Base-by-base conservation (phyloP, 106 monocot genomes). In the Phalaenopsis equestris region DNA sequence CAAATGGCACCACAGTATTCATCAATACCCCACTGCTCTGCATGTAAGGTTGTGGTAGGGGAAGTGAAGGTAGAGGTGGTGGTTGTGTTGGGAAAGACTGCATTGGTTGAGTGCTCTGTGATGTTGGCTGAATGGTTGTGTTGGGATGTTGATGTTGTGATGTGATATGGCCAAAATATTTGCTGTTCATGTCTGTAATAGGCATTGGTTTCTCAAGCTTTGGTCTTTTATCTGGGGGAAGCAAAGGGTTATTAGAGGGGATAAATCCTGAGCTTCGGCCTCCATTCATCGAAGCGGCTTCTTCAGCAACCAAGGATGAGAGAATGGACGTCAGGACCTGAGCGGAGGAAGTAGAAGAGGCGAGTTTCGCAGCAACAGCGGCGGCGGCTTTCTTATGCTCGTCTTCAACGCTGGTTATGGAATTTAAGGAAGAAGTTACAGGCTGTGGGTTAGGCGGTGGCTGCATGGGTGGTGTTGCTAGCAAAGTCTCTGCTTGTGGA, bases 321-420 rank as follows among this genome's bases (percentile, higher is more conserved):
- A 99, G 84, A 14, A 99, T 83, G 1, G 99, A 95, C 61, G 87
- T 84, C 8, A 99, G 90, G 85, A 99, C 83, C 77, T 99, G 85
- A 5, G 87, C 94, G 8, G 98, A 93, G 19, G 98, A 92, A 68
- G 98, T 87, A 19, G 86, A 89, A 12, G 98, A 90, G 10, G 92
- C 87, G 38, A 99, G 89, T 85, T 88, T 99, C 42, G 90, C 98
- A 0, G 94, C 98, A 16, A 99, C 86, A 19, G 86, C 98, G 39
- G 99, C 99, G 42, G 93, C 99, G 16, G 95, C 88, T 84, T 93
- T 99, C 79, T 95, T 99, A 64, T 88, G 81, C 24, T 95, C 87
- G 5, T 93, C 94, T 24, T 90, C 92, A 19, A 75, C 86, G 7
- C 77, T 86, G 68, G 79, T 87, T 15, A 77, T 45, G 79, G 80